These are phyloP conservation scores for Cardiosporidium cionae DNA, from an alignment of 169 alveolate genomes.

Conservation along the genomic window DNA sequence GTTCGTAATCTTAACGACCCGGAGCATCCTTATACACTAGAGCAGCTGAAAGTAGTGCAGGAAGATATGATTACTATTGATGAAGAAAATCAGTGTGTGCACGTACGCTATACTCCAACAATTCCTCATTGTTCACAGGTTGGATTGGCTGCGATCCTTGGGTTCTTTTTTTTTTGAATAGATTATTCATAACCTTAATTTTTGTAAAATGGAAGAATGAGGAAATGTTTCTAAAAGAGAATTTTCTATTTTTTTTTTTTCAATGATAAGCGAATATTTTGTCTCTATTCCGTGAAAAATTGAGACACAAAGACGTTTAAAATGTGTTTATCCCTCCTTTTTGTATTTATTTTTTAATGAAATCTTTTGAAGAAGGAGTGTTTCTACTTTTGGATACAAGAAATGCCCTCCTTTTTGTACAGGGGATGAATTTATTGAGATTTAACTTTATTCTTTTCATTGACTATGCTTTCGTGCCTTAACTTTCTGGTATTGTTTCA, in stretches of 20 bases:
- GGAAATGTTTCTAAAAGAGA: too few relatives aligned
- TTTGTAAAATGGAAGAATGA: too few relatives aligned
- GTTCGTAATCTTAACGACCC: conserved; percentile 91
- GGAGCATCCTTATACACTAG: conserved; percentile 94
- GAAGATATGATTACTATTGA: conserved; percentile 23
- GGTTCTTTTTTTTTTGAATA: too few relatives aligned
- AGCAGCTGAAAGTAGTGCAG: conserved; percentile 81
- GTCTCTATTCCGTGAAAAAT: too few relatives aligned
- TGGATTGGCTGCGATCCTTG: background rate
- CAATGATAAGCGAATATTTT: too few relatives aligned
- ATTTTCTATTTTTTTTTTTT: too few relatives aligned
- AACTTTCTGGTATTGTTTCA: background rate
- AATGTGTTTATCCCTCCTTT: too few relatives aligned
- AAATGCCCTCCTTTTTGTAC: background rate
- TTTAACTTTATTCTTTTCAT: background rate
- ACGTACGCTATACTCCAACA: conserved; percentile 89
- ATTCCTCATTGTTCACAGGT: conserved; percentile 90
- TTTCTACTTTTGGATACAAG: background rate
- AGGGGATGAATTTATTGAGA: background rate
- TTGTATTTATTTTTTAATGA: too few relatives aligned
- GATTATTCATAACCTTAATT: too few relatives aligned
- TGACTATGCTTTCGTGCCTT: background rate
- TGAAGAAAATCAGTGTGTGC: conserved; percentile 52
- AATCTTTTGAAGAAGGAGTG: too few relatives aligned
- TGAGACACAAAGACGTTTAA: too few relatives aligned